Evolutionary conservation across 2,329 filamentous ascomycete species (phyloP), one percentile per base, ranked within the genome.

Genomic region (Trichophyton simii): DNA sequence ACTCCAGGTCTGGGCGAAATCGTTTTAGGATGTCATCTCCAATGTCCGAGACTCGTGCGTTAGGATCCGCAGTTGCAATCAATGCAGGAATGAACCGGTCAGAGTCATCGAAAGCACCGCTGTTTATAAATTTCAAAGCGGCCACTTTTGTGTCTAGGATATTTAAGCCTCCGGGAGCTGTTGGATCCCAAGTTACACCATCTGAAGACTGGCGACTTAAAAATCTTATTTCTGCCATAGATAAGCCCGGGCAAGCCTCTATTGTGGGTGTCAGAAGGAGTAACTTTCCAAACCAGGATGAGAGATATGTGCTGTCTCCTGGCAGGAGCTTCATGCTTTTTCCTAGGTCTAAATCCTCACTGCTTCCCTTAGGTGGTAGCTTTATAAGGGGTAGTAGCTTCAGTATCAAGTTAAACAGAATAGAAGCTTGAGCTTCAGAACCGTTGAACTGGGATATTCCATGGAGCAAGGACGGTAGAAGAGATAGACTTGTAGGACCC

Each of bases 11-110:
- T 8, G 83, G 77, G 31, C 79, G 81, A 34, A 83, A 87, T 65
- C 91, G 82, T 74, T 96, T 99, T 65, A 97, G 75, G 57, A 95
- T 83, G 67, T 96, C 91, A 61, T 96, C 90, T 0, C 89, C 92
- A n/a, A 89, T 77, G n/a, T 87, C 84, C 9, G 88, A 85, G 42
- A 96, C 83, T 41, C 86, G 89, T 66, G 58, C 55, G 55, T 96
- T 94, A 1, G 85, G 78, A 73, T 91, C 91, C 0, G 90, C 86
- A 28, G 90, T 87, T 3, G 91, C 91, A 70, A 88, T 91, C 0
- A 97, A 75, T 0, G 90, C 87, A 0, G 92, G 87, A 11, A 96
- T 73, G 67, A 96, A 90, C 36, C 91, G 85, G 69, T 97, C 89
- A 0, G 84, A 76, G 64, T 96, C 90, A 0, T 78, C 85, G 72